Percentiles rank a stretch among this genome's conserved stretches.
These are phyloP conservation scores for Grosmannia penicillata DNA, from an alignment of 2,329 filamentous ascomycete species.

Conservation along the genomic window DNA sequence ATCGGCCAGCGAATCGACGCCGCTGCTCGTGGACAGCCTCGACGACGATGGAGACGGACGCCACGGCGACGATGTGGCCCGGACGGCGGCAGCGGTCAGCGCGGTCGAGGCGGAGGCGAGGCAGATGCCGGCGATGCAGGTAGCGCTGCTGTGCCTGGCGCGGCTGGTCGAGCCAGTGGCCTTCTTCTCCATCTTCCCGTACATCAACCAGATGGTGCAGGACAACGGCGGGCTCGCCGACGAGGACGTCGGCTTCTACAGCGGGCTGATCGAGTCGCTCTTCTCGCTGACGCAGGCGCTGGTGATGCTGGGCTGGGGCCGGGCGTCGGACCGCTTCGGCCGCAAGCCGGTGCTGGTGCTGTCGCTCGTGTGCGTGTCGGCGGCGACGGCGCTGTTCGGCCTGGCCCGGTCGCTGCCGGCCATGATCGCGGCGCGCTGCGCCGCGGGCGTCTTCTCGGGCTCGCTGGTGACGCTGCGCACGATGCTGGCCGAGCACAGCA, in stretches of 20 bases:
- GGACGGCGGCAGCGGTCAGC: neutral
- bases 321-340: conserved; percentile 40
- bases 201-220: conserved; percentile 63
- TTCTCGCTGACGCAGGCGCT: conserved; percentile 64
- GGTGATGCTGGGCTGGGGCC: conserved; percentile 65
- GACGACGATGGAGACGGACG: neutral
- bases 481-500: conserved; percentile 63
- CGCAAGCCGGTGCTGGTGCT: conserved; percentile 31
- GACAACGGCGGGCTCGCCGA: conserved; percentile 45
- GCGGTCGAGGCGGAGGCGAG: conserved; percentile 14
- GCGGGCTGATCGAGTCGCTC: conserved; percentile 57
- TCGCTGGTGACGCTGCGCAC: conserved; percentile 61
- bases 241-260: conserved; percentile 66
- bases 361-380: conserved; percentile 48
- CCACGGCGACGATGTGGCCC: neutral
- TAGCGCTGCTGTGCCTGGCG: conserved; percentile 58
- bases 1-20: conserved; percentile 1
- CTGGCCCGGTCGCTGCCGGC: conserved; percentile 51
- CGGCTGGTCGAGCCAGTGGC: conserved; percentile 61
- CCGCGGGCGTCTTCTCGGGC: conserved; percentile 60
- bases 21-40: neutral
- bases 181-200: conserved; percentile 75
- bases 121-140: conserved; percentile 46
- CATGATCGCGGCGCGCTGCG: conserved; percentile 58
- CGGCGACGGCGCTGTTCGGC: conserved; percentile 52